A percentile compares a stretch with the other conserved stretches of the same genome.
These are phyloP conservation scores for Wickerhamiella sergipiensis DNA, from an alignment of 805 yeast species.

Conservation along the genomic window DNA sequence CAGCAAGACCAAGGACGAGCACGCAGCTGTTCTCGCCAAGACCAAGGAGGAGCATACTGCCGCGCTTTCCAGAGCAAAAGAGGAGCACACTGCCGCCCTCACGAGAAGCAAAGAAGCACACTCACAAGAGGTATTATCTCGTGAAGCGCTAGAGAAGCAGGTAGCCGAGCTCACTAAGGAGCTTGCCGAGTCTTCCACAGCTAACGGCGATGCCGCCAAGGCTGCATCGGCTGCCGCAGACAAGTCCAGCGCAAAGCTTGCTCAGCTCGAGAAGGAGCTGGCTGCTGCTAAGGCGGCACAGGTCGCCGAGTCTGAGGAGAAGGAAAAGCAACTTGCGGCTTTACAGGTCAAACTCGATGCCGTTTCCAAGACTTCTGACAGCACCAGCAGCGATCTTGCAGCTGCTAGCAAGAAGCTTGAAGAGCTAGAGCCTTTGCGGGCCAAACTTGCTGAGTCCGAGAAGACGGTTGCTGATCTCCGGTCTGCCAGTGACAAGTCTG, in stretches of 20 bases:
- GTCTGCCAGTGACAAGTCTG: not conserved
- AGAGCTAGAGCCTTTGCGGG: not conserved
- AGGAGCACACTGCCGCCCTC: not conserved
- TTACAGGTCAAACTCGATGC: not conserved
- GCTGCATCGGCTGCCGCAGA: not conserved
- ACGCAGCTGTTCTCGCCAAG: not conserved
- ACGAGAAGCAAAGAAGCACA: not conserved
- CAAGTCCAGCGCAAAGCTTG: not conserved
- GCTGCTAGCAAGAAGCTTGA: not conserved
- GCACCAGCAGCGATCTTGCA: not conserved
- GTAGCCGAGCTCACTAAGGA: not conserved
- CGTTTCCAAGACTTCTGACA: not conserved
- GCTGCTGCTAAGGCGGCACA: too few relatives aligned
- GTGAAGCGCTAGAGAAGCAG: not conserved
- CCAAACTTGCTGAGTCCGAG: slow-evolving; percentile 1
- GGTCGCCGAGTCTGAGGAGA: not conserved
- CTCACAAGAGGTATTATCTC: not conserved
- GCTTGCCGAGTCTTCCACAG: not conserved
- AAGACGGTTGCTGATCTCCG: not conserved
- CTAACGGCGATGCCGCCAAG: not conserved
- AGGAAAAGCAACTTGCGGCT: not conserved
- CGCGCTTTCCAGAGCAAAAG: not conserved
- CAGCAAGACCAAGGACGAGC: not conserved
- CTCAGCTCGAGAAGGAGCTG: not conserved
- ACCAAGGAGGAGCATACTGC: not conserved